phyloP scores from a whole-genome alignment of 495 filamentous ascomycete species.

The Trichoderma asperelloides region DNA sequence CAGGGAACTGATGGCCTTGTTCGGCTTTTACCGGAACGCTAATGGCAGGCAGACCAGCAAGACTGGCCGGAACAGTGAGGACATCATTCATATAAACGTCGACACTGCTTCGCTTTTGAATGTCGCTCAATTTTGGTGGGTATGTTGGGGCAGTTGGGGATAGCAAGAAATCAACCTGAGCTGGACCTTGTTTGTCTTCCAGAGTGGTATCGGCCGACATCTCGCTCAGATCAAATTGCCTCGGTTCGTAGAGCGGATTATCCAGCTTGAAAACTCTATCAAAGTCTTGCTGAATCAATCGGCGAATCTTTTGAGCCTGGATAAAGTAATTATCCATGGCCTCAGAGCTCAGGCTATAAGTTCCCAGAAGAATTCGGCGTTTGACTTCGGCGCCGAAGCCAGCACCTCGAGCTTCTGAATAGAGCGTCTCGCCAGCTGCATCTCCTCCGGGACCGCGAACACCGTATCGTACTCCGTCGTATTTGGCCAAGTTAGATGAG shows the following conservation, averaged over 20 bases:
- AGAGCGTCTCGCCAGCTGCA: conserved; percentile 47
- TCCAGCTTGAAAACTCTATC: conserved; percentile 59
- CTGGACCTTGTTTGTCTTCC: conserved; percentile 35
- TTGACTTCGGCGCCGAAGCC: conserved; percentile 81
- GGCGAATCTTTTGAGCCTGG: conserved; percentile 79
- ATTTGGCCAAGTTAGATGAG: conserved; percentile 94
- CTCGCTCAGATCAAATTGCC: conserved; percentile 36
- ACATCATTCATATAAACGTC: conserved; percentile 83
- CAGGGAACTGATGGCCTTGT: conserved; percentile 28
- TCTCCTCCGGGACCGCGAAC: conserved; percentile 34
- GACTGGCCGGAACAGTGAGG: conserved; percentile 87
- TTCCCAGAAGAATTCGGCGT: conserved; percentile 76
- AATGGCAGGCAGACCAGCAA: conserved; percentile 85
- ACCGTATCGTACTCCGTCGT: conserved; percentile 91
- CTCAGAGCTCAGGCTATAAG: conserved; percentile 82
- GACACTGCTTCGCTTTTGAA: conserved; percentile 26
- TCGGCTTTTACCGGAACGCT: conserved; percentile 60
- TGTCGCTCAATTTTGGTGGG: conserved; percentile 54
- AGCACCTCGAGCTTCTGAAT: conserved; percentile 58
- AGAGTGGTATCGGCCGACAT: conserved; percentile 30
- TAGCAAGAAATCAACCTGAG: conserved; percentile 75
- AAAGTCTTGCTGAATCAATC: conserved; percentile 79
- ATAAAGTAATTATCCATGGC: conserved; percentile 96
- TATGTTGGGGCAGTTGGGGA: conserved; percentile 76
- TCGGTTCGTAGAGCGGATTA: conserved; percentile 51